phyloP scores from a whole-genome alignment of 2,329 filamentous ascomycete genomes.

The Orbilia oligospora region DNA sequence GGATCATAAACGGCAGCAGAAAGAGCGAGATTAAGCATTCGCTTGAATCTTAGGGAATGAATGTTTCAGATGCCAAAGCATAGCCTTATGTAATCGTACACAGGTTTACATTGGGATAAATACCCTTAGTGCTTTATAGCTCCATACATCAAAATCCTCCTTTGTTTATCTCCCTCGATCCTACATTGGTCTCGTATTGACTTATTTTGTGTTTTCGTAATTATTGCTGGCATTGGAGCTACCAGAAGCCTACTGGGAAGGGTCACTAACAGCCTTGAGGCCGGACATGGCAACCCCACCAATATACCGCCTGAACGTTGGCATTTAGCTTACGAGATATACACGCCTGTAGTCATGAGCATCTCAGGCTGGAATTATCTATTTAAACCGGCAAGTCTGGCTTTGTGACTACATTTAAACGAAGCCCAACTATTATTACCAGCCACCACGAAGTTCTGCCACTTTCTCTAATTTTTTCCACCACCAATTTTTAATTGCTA shows the following conservation, averaged over 20 bases:
- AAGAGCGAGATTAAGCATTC: conserved; percentile 40
- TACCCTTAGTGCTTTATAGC: neutral
- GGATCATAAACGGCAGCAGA: conserved; percentile 49
- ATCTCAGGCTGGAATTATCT: neutral
- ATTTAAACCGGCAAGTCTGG: too few species aligned
- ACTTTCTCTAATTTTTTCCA: too few species aligned
- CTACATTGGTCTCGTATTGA: too few species aligned
- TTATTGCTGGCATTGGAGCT: neutral
- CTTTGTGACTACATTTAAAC: too few species aligned
- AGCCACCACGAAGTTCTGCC: too few species aligned
- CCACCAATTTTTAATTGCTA: too few species aligned
- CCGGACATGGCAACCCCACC: too few species aligned
- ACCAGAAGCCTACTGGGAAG: neutral
- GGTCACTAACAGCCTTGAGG: too few species aligned
- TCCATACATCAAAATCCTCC: neutral
- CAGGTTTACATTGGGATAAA: neutral
- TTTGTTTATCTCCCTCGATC: too few species aligned
- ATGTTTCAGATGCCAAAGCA: neutral
- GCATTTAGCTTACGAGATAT: too few species aligned
- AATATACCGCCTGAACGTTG: too few species aligned
- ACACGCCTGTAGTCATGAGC: neutral
- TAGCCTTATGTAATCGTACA: neutral
- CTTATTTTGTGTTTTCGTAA: neutral
- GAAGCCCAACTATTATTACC: too few species aligned
- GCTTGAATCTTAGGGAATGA: neutral